Evolutionary conservation across 495 filamentous ascomycete species (phyloP).

Genomic region (Aspergillus cavernicola): DNA sequence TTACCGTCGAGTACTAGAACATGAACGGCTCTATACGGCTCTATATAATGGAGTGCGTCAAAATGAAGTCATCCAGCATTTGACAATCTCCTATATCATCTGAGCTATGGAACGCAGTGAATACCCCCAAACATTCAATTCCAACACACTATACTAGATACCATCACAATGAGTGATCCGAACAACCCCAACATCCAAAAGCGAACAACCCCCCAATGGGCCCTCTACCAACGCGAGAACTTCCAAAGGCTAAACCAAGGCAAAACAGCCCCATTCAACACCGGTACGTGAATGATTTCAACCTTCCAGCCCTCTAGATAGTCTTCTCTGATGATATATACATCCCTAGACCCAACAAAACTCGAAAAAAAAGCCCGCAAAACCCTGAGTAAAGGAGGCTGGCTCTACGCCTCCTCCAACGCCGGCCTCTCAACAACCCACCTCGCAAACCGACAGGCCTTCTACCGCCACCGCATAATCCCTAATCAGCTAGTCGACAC

Average conservation of each 20-base stretch:
- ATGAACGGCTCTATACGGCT: background rate
- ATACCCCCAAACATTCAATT: background rate
- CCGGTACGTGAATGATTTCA: slow-evolving; percentile 20
- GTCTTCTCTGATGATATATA: no score
- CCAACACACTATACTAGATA: background rate
- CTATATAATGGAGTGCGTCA: slow-evolving; percentile 16
- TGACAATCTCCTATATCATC: slow-evolving; percentile 1
- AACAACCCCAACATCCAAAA: slow-evolving; percentile 53
- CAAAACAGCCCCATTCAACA: slow-evolving; percentile 55
- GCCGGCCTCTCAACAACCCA: slow-evolving; percentile 64
- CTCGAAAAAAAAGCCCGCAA: slow-evolving; percentile 56
- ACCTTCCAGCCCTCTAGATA: no score
- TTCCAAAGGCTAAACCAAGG: slow-evolving; percentile 58
- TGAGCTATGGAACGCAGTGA: background rate
- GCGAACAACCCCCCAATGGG: slow-evolving; percentile 58
- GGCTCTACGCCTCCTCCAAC: slow-evolving; percentile 60
- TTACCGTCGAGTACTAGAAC: background rate
- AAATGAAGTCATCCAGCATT: slow-evolving; percentile 30
- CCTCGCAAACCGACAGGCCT: slow-evolving; percentile 63
- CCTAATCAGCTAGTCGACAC: slow-evolving; percentile 62
- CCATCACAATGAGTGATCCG: slow-evolving; percentile 53
- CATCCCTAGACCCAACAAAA: slow-evolving; percentile 45
- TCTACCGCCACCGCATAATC: slow-evolving; percentile 65
- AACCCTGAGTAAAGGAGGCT: slow-evolving; percentile 45
- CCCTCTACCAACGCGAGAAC: slow-evolving; percentile 58